These are phyloP conservation scores for Melaleuca quinquenervia DNA, from an alignment of 345 rosid genomes.

Conservation along the genomic window DNA sequence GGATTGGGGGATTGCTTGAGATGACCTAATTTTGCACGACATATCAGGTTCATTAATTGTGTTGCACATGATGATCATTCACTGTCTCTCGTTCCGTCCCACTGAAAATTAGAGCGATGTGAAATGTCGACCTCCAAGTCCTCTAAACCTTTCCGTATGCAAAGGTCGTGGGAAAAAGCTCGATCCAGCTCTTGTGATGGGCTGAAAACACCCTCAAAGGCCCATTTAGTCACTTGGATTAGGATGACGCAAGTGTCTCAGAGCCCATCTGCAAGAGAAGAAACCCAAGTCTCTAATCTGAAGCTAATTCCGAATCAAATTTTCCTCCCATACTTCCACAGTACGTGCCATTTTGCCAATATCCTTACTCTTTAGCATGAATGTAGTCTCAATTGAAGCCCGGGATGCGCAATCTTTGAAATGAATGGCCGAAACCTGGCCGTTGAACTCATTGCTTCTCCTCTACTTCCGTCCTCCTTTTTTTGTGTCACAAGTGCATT, in stretches of 20 bases:
- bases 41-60: neutral
- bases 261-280: neutral
- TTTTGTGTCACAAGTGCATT: neutral
- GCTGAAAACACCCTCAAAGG: neutral
- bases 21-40: neutral
- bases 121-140: neutral
- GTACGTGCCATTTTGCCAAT: neutral
- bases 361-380: neutral
- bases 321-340: neutral
- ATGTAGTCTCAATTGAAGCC: neutral
- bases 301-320: neutral
- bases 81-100: neutral
- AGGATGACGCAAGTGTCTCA: neutral
- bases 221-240: neutral
- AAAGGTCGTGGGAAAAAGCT: neutral
- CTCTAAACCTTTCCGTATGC: neutral
- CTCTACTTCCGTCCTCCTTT: neutral
- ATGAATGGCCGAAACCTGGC: neutral
- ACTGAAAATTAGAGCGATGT: neutral
- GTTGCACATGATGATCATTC: neutral
- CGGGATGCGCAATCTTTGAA: neutral
- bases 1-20: neutral
- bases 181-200: neutral
- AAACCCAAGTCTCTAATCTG: neutral
- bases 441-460: neutral